phyloP scores from a whole-genome alignment of 1,284 basidiomycete species.

The Ganoderma meredithae region DNA sequence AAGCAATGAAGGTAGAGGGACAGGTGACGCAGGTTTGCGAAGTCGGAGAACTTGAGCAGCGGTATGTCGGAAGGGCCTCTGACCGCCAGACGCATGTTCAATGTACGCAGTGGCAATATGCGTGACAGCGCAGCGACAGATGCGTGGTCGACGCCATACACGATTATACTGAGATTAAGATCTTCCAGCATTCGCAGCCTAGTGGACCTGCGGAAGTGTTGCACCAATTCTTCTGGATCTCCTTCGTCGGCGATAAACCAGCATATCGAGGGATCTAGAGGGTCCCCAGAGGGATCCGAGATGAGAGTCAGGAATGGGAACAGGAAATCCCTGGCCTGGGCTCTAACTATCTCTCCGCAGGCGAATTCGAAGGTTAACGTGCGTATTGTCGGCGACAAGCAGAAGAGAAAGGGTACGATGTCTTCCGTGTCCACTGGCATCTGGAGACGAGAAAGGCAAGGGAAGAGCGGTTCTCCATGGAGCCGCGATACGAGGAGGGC shows the following conservation, averaged over 20 bases:
- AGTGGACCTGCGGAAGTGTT: neutral
- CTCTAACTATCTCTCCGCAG: neutral
- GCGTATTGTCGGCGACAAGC: neutral
- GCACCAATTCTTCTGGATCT: neutral
- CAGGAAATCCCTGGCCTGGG: neutral
- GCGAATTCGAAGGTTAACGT: neutral
- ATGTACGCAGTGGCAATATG: neutral
- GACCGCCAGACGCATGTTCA: neutral
- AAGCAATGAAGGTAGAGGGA: neutral
- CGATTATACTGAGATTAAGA: neutral
- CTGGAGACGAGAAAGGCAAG: constrained; percentile 2
- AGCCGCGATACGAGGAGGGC: neutral
- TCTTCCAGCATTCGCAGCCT: neutral
- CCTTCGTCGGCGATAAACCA: neutral
- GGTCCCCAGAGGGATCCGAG: neutral
- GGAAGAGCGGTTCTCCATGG: neutral
- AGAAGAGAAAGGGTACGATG: neutral
- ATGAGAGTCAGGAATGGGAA: neutral
- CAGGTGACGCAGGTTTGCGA: neutral
- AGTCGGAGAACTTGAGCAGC: neutral
- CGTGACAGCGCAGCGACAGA: neutral
- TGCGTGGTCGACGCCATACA: neutral
- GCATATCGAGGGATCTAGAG: neutral
- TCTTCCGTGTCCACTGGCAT: neutral
- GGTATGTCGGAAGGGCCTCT: neutral